These are phyloP conservation scores for Pythium volutum DNA, from an alignment of 352 stramenopile genomes.

Conservation along the genomic window DNA sequence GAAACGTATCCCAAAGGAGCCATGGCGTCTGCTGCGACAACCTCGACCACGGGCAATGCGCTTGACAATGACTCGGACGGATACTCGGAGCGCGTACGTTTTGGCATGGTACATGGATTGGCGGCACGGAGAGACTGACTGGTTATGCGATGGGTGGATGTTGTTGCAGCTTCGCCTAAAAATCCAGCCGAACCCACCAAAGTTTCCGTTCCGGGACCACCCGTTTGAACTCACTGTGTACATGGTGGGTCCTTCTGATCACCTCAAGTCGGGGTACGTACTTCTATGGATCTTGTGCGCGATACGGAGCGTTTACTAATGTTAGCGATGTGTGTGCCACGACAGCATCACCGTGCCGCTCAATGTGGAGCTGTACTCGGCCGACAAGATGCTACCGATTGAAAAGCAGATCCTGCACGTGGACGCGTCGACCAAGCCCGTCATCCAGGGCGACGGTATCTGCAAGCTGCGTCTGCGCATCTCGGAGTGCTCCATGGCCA, in stretches of 20 bases:
- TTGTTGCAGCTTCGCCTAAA: conserved; percentile 60
- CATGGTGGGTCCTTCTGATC: conserved; percentile 76
- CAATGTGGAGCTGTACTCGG: conserved; percentile 78
- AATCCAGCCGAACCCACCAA: conserved; percentile 79
- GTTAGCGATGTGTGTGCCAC: not conserved
- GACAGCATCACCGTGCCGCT: conserved; percentile 68
- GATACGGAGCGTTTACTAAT: not conserved
- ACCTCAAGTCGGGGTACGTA: conserved; percentile 71
- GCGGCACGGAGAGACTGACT: not conserved
- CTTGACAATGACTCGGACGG: conserved; percentile 50
- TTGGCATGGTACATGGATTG: not conserved
- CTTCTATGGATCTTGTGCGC: not conserved
- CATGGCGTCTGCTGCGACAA: conserved; percentile 22
- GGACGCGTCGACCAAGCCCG: conserved; percentile 68
- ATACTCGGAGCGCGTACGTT: conserved; percentile 52
- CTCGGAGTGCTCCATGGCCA: conserved; percentile 79
- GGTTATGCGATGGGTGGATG: not conserved
- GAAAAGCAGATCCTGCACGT: conserved; percentile 80
- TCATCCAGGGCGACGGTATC: conserved; percentile 83
- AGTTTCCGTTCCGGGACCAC: conserved; percentile 85
- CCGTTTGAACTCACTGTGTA: conserved; percentile 87
- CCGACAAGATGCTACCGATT: conserved; percentile 80
- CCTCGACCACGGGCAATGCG: conserved; percentile 21
- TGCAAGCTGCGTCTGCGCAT: conserved; percentile 80
- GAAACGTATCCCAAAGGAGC: conserved; percentile 46